Base-by-base conservation (phyloP, 2,329 filamentous ascomycete species). In the Talaromyces sp. region DNA sequence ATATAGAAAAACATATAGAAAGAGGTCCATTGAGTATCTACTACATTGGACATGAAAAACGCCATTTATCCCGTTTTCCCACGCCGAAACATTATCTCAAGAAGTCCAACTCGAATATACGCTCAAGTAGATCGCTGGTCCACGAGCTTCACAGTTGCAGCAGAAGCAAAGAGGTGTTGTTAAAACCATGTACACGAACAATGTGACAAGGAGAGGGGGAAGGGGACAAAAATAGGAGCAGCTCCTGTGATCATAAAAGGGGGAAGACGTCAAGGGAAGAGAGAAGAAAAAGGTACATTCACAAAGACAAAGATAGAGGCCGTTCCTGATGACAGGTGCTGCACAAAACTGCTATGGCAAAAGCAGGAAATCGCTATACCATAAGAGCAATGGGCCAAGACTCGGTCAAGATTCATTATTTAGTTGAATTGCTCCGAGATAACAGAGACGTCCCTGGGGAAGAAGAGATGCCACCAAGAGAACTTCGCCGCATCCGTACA, bases 401-500 rank as follows among this genome's bases (percentile, higher is more conserved):
- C 32, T 55, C 54, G 33, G 63, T 62, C 44, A 60, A 42, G 47
- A 28, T 54, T 57, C 60, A 65, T 75, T 69, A 75, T 69, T 75
- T 77, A 63, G 69, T 75, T 44, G 76, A 77, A 58, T 78, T 77
- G 71, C 74, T 79, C 67, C 75, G 75, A 66, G 74, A 70, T 69
- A 77, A 63, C 62, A 73, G 70, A 63, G 71, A 66, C 65, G 73
- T 70, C 66, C 68, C 67, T 57, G 70, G 69, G 61, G 72, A 67
- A 63, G 69, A 68, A 63, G 72, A 74, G 62, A 73, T 71, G 65
- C 69, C 70, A 27, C 75, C 73, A 60, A 65, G 53, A 56, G 75
- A 76, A 63, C 74, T 72, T 68, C 75, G 74, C 69, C 73, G 70
- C 65, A 70, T 67, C 66, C 75, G 70, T 64, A 75, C 68, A 70